Evolutionary conservation across 306 rosid species (phyloP), one percentile per base, ranked within the genome.

Genomic region (Trifolium repens): DNA sequence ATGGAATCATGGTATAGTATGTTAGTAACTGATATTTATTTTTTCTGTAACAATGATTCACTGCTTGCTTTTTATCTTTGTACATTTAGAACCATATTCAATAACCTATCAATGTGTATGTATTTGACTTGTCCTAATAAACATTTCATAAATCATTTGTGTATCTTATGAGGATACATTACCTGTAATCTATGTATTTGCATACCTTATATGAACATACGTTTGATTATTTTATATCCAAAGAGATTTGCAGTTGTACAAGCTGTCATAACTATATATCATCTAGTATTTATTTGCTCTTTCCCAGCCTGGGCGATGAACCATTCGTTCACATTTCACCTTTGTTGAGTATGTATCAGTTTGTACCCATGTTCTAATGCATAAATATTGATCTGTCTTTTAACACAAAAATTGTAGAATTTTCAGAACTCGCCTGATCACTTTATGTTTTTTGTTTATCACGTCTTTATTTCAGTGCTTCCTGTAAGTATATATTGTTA

Each of bases 181-280:
- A 27, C 19, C 66, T 16, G 40, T 71, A 62, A 50, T 17, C 37
- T 78, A 16, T 49, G 67, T 64, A 54, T 64, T 64, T 43, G 65
- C 16, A 13, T 78, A 5, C 39, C 14, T 7, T 71, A 27, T 47
- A 46, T 40, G 62, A 49, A 50, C 32, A 3, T 34, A n/a, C 13
- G 11, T 26, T 57, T 70, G 52, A 55, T 81, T 30, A 52, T 54
- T 62, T 37, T 52, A 42, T 46, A 61, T 40, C 16, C 70, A 32
- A 11, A n/a, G n/a, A n/a, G n/a, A 9, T 44, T 64, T 79, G 55
- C 61, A 53, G 67, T 60, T 16, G 14, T 30, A 27, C 64, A 27
- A 39, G 37, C 26, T 37, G 47, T 57, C 67, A 34, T 59, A 60
- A 6, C 35, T 74, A 17, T 24, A 43, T 74, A 40, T 75, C 26